These are phyloP conservation scores for Exophiala sp. DNA, from an alignment of 2,329 filamentous ascomycete genomes.

Conservation along the genomic window DNA sequence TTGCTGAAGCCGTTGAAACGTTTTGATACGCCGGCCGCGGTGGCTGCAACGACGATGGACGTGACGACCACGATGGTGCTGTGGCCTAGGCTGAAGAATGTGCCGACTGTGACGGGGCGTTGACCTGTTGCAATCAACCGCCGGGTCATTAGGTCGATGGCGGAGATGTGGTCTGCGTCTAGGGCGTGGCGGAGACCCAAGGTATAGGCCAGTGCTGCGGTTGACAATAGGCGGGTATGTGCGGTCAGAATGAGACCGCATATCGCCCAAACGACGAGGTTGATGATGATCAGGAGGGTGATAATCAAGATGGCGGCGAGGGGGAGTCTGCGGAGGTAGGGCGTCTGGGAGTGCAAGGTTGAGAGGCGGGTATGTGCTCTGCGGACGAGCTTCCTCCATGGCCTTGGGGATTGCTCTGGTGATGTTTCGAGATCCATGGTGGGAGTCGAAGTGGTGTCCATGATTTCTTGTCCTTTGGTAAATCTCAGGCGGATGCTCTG, in stretches of 20 bases:
- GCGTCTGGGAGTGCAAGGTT: slow-evolving; percentile 38
- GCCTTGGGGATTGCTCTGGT: not conserved
- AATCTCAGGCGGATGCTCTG: too few relatives aligned
- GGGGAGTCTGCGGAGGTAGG: slow-evolving; percentile 55
- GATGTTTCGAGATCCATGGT: too few relatives aligned
- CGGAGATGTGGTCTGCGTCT: slow-evolving; percentile 90
- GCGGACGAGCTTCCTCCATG: not conserved
- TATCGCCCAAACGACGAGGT: slow-evolving; percentile 57
- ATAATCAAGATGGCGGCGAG: slow-evolving; percentile 58
- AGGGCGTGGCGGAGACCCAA: slow-evolving; percentile 91
- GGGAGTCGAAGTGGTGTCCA: too few relatives aligned
- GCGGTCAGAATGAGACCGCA: slow-evolving; percentile 49
- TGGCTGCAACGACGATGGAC: slow-evolving; percentile 87
- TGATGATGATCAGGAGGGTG: slow-evolving; percentile 50
- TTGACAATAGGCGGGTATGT: slow-evolving; percentile 59
- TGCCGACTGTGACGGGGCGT: slow-evolving; percentile 84
- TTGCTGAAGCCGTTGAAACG: slow-evolving; percentile 76
- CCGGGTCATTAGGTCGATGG: slow-evolving; percentile 93
- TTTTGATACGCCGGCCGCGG: slow-evolving; percentile 74
- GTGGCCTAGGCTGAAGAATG: slow-evolving; percentile 90
- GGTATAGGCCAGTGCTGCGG: slow-evolving; percentile 80
- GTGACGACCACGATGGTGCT: slow-evolving; percentile 90
- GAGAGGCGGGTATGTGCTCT: slow-evolving; percentile 10
- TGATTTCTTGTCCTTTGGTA: too few relatives aligned
- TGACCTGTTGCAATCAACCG: slow-evolving; percentile 82